phyloP scores from a whole-genome alignment of 306 rosid species.

The Cicer bijugum region DNA sequence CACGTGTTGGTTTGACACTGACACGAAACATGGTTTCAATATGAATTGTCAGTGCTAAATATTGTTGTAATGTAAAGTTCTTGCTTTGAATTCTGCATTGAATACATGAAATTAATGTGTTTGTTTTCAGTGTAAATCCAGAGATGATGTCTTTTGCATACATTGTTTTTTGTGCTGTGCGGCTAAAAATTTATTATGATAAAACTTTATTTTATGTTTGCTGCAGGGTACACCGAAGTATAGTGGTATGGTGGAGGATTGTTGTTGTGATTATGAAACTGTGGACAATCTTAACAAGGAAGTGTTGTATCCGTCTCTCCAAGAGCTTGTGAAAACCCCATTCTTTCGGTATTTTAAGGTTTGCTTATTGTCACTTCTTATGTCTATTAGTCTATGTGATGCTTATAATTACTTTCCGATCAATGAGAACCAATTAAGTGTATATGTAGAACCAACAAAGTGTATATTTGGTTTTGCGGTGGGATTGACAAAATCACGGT shows the following conservation, averaged over 20 bases:
- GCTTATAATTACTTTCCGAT: slow-evolving; percentile 15
- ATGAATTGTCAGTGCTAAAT: no score
- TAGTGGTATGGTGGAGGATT: slow-evolving; percentile 74
- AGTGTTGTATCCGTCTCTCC: slow-evolving; percentile 63
- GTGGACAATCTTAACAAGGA: slow-evolving; percentile 59
- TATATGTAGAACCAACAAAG: background rate
- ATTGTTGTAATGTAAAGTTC: background rate
- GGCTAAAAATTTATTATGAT: no score
- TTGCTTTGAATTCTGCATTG: background rate
- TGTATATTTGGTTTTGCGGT: no score
- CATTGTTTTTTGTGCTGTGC: slow-evolving; percentile 1
- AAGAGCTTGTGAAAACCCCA: slow-evolving; percentile 65
- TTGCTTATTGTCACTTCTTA: slow-evolving; percentile 14
- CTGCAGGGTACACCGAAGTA: slow-evolving; percentile 56
- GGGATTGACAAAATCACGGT: no score
- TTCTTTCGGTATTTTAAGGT: slow-evolving; percentile 78
- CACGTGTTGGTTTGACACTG: no score
- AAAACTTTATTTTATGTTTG: background rate
- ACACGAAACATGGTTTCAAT: no score
- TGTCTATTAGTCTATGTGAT: background rate
- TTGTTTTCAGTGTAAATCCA: background rate
- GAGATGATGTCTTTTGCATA: background rate
- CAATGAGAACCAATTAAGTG: background rate
- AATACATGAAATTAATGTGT: background rate
- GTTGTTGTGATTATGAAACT: slow-evolving; percentile 75